Conservation (phyloP, 768 basidiomycete genomes). For the Termitomyces sp. region DNA sequence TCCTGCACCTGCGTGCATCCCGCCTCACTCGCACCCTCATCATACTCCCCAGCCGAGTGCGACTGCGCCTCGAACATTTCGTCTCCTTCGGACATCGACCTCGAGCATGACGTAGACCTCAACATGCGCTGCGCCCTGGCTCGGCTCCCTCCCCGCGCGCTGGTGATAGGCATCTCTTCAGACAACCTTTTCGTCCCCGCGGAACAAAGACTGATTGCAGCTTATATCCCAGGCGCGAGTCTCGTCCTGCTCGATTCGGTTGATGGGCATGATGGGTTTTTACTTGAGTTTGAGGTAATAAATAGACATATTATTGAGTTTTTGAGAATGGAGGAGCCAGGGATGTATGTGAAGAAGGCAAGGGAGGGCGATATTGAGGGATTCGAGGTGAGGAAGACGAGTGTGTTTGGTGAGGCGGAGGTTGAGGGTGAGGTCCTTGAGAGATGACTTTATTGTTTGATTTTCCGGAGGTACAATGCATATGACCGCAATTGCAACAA, state of each 20-base stretch:
- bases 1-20: constrained; percentile 1
- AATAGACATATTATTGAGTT: constrained; percentile 71
- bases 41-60: neutral
- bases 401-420: constrained; percentile 59
- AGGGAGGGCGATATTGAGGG: constrained; percentile 28
- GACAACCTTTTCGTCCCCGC: constrained; percentile 91
- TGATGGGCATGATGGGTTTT: constrained; percentile 96
- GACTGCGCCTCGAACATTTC: neutral
- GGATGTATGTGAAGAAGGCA: constrained; percentile 40
- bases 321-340: constrained; percentile 67
- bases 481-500: neutral
- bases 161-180: constrained; percentile 86
- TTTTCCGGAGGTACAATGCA: neutral
- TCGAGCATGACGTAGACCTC: neutral
- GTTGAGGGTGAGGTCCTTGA: constrained; percentile 41
- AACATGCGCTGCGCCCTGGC: constrained; percentile 36
- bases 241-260: constrained; percentile 77
- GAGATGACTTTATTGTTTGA: neutral
- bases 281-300: constrained; percentile 94
- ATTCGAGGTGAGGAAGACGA: constrained; percentile 84
- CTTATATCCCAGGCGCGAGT: constrained; percentile 70
- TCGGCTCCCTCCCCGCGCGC: constrained; percentile 69
- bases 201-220: constrained; percentile 82
- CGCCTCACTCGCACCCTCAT: constrained; percentile 1
- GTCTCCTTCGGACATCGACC: neutral